Evolutionary conservation across 352 stramenopile genomes (phyloP), one percentile per base, ranked within the genome.

Genomic region (Phytophthora sp.): DNA sequence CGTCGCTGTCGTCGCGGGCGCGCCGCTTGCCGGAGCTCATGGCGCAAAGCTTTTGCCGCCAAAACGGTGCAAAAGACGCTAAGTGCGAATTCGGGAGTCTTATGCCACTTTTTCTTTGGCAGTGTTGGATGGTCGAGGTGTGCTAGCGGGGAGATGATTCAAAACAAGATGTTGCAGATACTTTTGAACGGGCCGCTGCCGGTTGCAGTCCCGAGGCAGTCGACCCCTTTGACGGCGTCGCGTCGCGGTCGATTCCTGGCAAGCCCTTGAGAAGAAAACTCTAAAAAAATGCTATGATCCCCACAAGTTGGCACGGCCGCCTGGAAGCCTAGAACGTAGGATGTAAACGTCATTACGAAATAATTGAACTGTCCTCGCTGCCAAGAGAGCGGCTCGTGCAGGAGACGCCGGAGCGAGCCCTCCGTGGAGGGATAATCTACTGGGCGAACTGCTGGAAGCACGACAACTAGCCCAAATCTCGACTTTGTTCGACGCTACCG

Each of bases 101-200:
- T n/a, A n/a, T n/a, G n/a, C n/a, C n/a, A n/a, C n/a, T n/a, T n/a
- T n/a, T n/a, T n/a, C n/a, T n/a, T n/a, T n/a, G n/a, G n/a, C 13
- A 56, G 23, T 8, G 26, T 41, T 41, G 26, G 27, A 37, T 23
- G 13, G 27, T 50, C n/a, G n/a, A n/a, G n/a, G n/a, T n/a, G n/a
- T n/a, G n/a, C n/a, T n/a, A n/a, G n/a, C n/a, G 56, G 13, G 62
- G 67, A 76, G 31, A 59, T 72, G 67, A 76, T 76, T 60, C 6
- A n/a, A n/a, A 62, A 44, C 27, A 60, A 50, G 48, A 69, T 32
- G 54, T 56, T 57, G 58, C 68, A 76, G 68, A 76, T 76, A 73
- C 68, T 76, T 52, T 76, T 73, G 68, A 76, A 64, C 32, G 46
- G 56, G 44, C n/a, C 38, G 26, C 13, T 38, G 44, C 50, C 63